A percentile compares a stretch with the other conserved stretches of the same genome.
These are phyloP conservation scores for Metschnikowia cubensis DNA, from an alignment of 805 yeast genomes.

Conservation along the genomic window DNA sequence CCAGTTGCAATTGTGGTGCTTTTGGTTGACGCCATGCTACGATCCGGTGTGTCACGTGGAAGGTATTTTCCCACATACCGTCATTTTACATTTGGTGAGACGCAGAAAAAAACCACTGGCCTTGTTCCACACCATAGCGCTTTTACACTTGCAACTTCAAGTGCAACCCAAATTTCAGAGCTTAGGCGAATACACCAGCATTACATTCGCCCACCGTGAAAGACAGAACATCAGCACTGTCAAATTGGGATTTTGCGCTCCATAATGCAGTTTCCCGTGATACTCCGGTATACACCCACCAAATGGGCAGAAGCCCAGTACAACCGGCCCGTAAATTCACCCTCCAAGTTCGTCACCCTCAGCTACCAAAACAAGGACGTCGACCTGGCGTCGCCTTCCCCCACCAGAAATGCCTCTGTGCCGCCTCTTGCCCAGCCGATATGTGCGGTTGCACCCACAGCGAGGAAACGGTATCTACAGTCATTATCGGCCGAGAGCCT, in stretches of 20 bases:
- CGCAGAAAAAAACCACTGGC: slow-evolving; percentile 5
- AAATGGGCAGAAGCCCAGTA: slow-evolving; percentile 14
- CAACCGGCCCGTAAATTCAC: slow-evolving; percentile 2
- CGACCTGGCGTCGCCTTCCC: slow-evolving; percentile 1
- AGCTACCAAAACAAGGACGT: slow-evolving; percentile 3
- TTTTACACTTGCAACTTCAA: slow-evolving; percentile 1
- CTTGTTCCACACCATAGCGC: not conserved
- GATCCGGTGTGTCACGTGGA: slow-evolving; percentile 1
- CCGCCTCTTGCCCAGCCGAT: not conserved
- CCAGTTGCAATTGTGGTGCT: not conserved
- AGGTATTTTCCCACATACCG: not conserved
- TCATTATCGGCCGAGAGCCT: slow-evolving; percentile 8
- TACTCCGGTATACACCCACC: slow-evolving; percentile 14
- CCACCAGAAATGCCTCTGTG: not conserved
- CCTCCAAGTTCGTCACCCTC: slow-evolving; percentile 10
- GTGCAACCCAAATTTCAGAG: not conserved
- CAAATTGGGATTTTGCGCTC: not conserved
- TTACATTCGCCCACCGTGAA: not conserved
- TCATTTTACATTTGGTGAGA: slow-evolving; percentile 2
- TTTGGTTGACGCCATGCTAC: not conserved
- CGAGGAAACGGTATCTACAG: slow-evolving; percentile 8
- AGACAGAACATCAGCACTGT: not conserved
- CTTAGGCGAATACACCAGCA: not conserved
- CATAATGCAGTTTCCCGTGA: slow-evolving; percentile 6
- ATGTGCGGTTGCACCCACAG: slow-evolving; percentile 5